These are phyloP conservation scores for Pachysandra terminalis DNA, from an alignment of 164 flowering plant species.

Conservation along the genomic window DNA sequence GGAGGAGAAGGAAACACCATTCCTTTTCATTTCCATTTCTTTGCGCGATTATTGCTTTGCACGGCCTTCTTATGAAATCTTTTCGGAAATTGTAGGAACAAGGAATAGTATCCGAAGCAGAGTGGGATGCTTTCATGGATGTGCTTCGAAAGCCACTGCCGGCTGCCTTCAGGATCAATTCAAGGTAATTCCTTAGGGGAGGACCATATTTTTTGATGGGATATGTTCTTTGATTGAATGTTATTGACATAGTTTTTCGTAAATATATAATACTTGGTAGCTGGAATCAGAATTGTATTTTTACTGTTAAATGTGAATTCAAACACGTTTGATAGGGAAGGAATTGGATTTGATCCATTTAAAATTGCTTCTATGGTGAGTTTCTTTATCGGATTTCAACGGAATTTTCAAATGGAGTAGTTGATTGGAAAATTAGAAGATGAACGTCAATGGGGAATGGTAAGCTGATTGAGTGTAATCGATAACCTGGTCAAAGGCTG, in stretches of 20 bases:
- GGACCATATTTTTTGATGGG: no score
- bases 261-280: not conserved
- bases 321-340: not conserved
- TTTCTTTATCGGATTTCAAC: no score
- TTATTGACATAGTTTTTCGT: not conserved
- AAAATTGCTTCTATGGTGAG: no score
- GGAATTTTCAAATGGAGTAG: no score
- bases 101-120: slow-evolving; percentile 66
- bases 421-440: no score
- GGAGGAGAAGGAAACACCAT: not conserved
- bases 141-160: slow-evolving; percentile 78
- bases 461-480: no score
- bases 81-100: slow-evolving; percentile 53
- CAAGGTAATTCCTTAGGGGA: slow-evolving; percentile 41
- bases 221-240: not conserved
- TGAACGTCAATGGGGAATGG: no score
- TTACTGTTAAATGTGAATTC: not conserved
- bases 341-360: no score
- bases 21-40: not conserved
- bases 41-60: not conserved
- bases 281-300: not conserved
- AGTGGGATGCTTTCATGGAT: slow-evolving; percentile 72
- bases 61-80: not conserved
- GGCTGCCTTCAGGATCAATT: slow-evolving; percentile 89
- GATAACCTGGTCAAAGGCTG: no score